Evolutionary conservation across 2,329 filamentous ascomycete genomes (phyloP).

Genomic region (Aspergillus sergii): DNA sequence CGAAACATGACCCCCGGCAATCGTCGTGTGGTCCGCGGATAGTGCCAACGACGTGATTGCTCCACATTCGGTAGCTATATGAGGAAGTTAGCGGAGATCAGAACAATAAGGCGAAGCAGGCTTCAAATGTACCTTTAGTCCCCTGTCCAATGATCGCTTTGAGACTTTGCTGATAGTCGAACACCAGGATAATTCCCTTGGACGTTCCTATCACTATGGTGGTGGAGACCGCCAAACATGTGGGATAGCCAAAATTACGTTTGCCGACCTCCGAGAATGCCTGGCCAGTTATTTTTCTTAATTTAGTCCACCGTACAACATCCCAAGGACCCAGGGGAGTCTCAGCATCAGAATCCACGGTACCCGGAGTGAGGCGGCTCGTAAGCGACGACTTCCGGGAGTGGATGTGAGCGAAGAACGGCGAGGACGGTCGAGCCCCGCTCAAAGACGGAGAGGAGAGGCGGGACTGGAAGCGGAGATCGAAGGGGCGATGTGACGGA

Average conservation of each 20-base stretch:
- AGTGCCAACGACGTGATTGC: conserved; percentile 84
- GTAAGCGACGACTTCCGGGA: conserved; percentile 79
- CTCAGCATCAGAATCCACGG: conserved; percentile 66
- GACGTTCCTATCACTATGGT: conserved; percentile 89
- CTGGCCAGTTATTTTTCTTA: conserved; percentile 85
- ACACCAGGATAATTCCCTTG: conserved; percentile 91
- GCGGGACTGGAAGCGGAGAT: conserved; percentile 89
- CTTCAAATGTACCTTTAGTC: conserved; percentile 69
- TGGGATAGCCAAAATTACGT: conserved; percentile 89
- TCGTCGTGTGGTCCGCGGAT: conserved; percentile 88
- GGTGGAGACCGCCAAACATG: conserved; percentile 84
- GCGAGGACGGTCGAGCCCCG: conserved; percentile 72
- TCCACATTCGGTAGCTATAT: conserved; percentile 81
- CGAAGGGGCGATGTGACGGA: conserved; percentile 87
- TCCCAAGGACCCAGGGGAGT: conserved; percentile 87
- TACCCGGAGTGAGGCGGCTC: conserved; percentile 65
- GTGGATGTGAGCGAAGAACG: conserved; percentile 73
- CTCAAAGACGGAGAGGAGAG: conserved; percentile 65
- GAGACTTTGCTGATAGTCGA: conserved; percentile 95
- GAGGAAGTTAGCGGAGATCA: conserved; percentile 6
- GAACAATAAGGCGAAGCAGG: background rate
- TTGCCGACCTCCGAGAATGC: conserved; percentile 90
- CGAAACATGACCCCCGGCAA: conserved; percentile 85
- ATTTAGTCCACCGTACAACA: conserved; percentile 91
- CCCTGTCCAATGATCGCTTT: conserved; percentile 93